Conservation (phyloP, 108 stramenopile genomes). For the Fragilaria crotonensis region DNA sequence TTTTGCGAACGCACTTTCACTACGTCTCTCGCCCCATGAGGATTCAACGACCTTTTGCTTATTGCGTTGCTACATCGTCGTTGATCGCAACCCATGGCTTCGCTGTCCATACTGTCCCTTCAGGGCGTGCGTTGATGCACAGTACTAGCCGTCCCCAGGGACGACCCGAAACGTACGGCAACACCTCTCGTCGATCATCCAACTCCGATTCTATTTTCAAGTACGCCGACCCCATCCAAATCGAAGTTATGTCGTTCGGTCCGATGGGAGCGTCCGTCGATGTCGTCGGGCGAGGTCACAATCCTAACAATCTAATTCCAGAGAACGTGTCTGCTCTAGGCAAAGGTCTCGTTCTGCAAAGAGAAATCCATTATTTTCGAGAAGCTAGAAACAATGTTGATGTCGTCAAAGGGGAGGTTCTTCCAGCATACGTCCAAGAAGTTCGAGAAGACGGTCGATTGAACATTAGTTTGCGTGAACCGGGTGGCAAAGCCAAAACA, state of each 20-base stretch:
- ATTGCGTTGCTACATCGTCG: no score
- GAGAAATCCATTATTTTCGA: conserved; percentile 73
- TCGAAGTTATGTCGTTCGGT: conserved; percentile 71
- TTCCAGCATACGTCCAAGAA: conserved; percentile 78
- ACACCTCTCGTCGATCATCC: no score
- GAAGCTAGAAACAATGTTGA: conserved; percentile 54
- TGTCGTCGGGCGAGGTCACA: conserved; percentile 55
- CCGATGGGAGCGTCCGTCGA: conserved; percentile 71
- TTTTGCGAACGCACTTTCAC: no score
- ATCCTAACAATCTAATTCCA: conserved; percentile 42
- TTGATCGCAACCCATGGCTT: no score
- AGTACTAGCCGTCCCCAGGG: no score
- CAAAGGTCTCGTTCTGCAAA: conserved; percentile 60
- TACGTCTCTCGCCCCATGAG: no score
- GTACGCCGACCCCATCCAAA: conserved; percentile 55
- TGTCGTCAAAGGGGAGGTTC: conserved; percentile 65
- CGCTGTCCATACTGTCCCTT: no score
- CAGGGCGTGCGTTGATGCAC: no score
- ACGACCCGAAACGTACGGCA: no score
- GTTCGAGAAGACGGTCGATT: conserved; percentile 62
- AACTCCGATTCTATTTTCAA: no score
- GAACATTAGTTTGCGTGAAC: conserved; percentile 52
- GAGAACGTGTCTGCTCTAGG: conserved; percentile 50
- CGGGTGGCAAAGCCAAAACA: conserved; percentile 69
- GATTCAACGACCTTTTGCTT: no score